Conservation (phyloP, 2,329 filamentous ascomycete genomes). For the Fusarium anthophilum region DNA sequence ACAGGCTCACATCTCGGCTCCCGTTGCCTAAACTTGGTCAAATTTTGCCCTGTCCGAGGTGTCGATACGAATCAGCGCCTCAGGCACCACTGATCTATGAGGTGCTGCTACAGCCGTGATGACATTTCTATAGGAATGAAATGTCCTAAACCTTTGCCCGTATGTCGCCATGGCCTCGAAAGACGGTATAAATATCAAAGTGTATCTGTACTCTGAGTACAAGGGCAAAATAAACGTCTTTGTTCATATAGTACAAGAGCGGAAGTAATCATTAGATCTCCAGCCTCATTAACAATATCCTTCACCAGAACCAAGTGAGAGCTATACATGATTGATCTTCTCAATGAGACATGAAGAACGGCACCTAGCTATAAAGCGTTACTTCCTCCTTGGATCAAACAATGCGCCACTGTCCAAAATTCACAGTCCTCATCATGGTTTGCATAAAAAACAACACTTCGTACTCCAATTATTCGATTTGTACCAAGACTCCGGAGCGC, state of each 20-base stretch:
- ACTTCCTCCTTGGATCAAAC: constrained; percentile 16
- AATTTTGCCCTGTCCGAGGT: neutral
- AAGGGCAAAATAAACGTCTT: neutral
- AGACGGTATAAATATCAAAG: constrained; percentile 10
- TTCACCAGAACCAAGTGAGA: neutral
- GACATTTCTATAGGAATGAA: neutral
- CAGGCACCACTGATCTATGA: neutral
- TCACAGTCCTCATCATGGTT: constrained; percentile 5
- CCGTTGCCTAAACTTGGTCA: neutral
- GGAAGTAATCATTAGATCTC: constrained; percentile 1
- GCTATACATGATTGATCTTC: neutral
- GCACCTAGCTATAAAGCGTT: constrained; percentile 9
- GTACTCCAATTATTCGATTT: constrained; percentile 26
- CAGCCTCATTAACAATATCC: constrained; percentile 1
- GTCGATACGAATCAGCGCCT: neutral
- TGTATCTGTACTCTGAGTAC: neutral
- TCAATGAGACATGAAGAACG: constrained; percentile 5
- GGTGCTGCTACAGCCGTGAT: neutral
- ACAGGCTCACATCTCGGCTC: constrained; percentile 22
- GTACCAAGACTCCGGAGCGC: constrained; percentile 35
- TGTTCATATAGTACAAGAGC: constrained; percentile 3
- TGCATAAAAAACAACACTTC: constrained; percentile 8
- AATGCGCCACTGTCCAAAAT: constrained; percentile 32
- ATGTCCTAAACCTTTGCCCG: neutral
- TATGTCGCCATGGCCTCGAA: constrained; percentile 5